Evolutionary conservation across 2,329 filamentous ascomycete genomes (phyloP), one percentile per base, ranked within the genome.

Genomic region (Xylaria sp.): DNA sequence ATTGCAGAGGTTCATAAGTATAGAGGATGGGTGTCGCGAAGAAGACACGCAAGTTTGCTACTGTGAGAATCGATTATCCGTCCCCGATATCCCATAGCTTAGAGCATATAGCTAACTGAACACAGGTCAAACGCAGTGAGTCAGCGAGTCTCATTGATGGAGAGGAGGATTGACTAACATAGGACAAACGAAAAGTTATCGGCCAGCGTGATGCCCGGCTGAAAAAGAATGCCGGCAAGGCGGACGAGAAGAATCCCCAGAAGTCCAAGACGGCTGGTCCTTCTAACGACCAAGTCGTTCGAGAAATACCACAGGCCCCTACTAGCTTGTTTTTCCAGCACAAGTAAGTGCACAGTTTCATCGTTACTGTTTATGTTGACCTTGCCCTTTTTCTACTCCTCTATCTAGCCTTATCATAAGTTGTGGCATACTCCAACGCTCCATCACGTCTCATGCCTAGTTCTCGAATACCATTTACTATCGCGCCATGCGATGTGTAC

Each of bases 251-350:
- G 43, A 80, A 84, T 69, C 83, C 85, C 59, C 82, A 87, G 67
- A 88, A 84, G 73, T 84, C 85, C 75, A 85, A 85, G 74, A 76
- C 83, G 14, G 75, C 79, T 28, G 66, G 65, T 54, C 77, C 77
- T 31, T 79, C 81, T 9, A 81, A 82, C 71, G 86, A 92, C 42
- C 64, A 64, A 64, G 79, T 93, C 57, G 85, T 94, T 55, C 87
- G 91, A 70, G 90, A 94, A 78, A 87, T 92, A 82, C 90, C 91
- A 4, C 91, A 95, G 80, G 90, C 91, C 73, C 90, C 92, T 12
- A 92, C 91, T 19, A 86, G 87, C 65, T 87, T 96, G 78, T 96
- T 96, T 86, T 96, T 96, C 79, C 86, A 74, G 58, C 69, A 92
- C 82, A 97, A 67, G 65, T 67, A 4, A 61, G 64, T 60, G 33